Base-by-base conservation (phyloP, 1,284 basidiomycete genomes). In the Tilletia setariae region DNA sequence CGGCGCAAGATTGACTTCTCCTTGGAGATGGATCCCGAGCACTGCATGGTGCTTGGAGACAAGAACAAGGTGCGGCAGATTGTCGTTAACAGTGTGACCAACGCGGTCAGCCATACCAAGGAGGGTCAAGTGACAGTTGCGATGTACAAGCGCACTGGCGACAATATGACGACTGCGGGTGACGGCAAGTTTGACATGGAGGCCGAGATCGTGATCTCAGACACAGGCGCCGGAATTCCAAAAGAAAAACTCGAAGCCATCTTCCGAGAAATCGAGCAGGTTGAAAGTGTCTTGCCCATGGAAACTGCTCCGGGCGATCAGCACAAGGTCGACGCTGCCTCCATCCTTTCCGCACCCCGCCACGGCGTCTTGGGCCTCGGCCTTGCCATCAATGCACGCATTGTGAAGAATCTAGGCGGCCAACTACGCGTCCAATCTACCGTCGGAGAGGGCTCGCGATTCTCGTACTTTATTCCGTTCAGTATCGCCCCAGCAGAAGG, bases 241-340 rank as follows among this genome's bases (percentile, higher is more conserved):
- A 84, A 85, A 6, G 86, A 86, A 49, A 90, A 90, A 82, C 86
- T 94, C 28, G 90, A 91, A 79, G 88, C 87, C 68, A 91, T 94
- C 70, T 94, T 94, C 84, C 85, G 91, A 65, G 90, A 92, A 70
- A 91, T 94, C 70, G 92, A 93, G 83, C 90, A 92, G 74, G 90
- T 92, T 1, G 91, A 91, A 72, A 87, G 87, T 3, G 82, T 77
- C 83, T 74, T 76, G 46, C 68, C 75, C 15, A 68, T 68, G 64
- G 68, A 71, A 1, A n/a, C 4, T 23, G 8, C 62, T 4, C 32
- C 40, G 19, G 56, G 15, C 8, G 65, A 66, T 16, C 63, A n/a
- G 16, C 23, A 0, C 32, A 21, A 61, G 13, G 56, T n/a, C 9
- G 9, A 15, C 3, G 56, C 28, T 16, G 25, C 30, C 35, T 25